phyloP scores from a whole-genome alignment of 2,329 filamentous ascomycete genomes.

The Neurospora sp. region DNA sequence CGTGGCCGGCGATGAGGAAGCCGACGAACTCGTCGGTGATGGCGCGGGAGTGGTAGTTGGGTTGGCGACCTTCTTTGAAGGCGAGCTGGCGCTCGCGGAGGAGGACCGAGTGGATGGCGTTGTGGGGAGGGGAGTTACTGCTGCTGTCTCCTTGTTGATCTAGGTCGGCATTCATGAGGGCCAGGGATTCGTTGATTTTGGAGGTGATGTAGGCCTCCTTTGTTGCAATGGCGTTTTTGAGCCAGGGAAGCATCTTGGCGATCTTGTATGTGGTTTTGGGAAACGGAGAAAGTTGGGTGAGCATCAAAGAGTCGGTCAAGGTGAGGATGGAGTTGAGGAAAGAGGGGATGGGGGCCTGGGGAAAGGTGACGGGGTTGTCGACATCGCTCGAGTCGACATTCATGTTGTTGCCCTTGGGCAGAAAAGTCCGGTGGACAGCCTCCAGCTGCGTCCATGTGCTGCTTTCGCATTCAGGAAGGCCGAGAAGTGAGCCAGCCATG shows the following conservation, averaged over 20 bases:
- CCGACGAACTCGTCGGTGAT: constrained; percentile 22
- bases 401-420: too few species aligned
- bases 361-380: constrained; percentile 19
- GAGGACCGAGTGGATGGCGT: constrained; percentile 24
- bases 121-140: constrained; percentile 14
- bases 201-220: constrained; percentile 22
- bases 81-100: constrained; percentile 22
- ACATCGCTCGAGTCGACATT: background rate
- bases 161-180: constrained; percentile 15
- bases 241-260: constrained; percentile 18
- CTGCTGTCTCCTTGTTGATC: too few species aligned
- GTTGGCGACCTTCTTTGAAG: constrained; percentile 17
- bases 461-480: constrained; percentile 17
- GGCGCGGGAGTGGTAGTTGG: constrained; percentile 12
- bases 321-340: constrained; percentile 18
- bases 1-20: constrained; percentile 24
- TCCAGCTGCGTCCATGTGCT: too few species aligned
- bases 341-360: constrained; percentile 13
- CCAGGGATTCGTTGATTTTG: constrained; percentile 16
- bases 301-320: too few species aligned
- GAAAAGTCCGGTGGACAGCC: too few species aligned
- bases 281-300: constrained; percentile 21
- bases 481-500: constrained; percentile 24
- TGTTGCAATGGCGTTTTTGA: constrained; percentile 19
- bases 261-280: constrained; percentile 19